Conservation (phyloP, 2,329 filamentous ascomycete species). For the Fusarium verrucosum region DNA sequence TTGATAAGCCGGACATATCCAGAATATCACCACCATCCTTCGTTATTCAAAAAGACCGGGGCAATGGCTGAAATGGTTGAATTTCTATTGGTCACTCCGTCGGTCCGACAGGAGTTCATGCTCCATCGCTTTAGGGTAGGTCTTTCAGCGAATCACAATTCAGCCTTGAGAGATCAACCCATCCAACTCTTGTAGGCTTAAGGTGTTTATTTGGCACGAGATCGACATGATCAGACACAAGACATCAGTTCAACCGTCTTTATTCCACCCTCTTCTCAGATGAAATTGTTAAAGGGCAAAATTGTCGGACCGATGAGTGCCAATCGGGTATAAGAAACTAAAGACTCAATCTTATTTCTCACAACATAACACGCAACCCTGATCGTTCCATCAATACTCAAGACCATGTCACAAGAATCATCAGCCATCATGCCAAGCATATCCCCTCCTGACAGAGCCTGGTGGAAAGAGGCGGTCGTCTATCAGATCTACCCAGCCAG, state of each 20-base stretch:
- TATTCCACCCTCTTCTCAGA: neutral
- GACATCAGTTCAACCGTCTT: neutral
- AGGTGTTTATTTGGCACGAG: neutral
- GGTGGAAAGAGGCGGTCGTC: constrained; percentile 38
- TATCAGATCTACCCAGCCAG: constrained; percentile 52
- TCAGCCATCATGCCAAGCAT: neutral
- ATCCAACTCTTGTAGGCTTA: neutral
- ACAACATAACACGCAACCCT: neutral
- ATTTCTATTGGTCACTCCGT: constrained; percentile 8
- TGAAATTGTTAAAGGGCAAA: neutral
- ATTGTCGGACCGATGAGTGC: constrained; percentile 1
- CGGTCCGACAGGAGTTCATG: neutral
- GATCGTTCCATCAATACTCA: accelerated
- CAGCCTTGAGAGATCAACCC: constrained; percentile 7
- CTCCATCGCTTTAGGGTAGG: neutral
- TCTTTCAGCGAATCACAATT: constrained; percentile 20
- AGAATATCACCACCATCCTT: neutral
- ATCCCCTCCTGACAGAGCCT: constrained; percentile 17
- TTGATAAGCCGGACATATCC: neutral
- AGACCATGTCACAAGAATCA: neutral
- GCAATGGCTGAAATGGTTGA: constrained; percentile 7
- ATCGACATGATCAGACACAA: neutral
- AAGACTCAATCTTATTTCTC: neutral
- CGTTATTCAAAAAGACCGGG: neutral
- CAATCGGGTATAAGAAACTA: neutral